Percentiles rank a stretch among this genome's conserved stretches.
Conservation (phyloP, 1,284 basidiomycete genomes). For the Sanghuangporus baumii region DNA sequence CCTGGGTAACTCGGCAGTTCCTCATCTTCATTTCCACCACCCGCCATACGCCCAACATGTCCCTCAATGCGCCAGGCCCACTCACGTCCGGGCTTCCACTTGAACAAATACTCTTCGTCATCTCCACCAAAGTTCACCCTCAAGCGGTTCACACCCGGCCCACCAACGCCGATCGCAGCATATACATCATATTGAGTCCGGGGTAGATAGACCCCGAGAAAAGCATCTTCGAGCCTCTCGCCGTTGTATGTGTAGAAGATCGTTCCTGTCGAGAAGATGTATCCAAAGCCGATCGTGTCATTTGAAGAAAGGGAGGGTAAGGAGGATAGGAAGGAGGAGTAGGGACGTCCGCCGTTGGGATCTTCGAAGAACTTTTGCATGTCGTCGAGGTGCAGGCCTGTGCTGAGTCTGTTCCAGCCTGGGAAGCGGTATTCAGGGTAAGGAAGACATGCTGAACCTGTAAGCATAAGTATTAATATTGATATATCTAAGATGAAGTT, state of each 20-base stretch:
- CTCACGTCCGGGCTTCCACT: constrained; percentile 59
- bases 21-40: constrained; percentile 23
- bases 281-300: constrained; percentile 59
- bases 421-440: constrained; percentile 61
- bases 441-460: constrained; percentile 60
- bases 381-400: constrained; percentile 64
- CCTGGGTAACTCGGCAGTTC: constrained; percentile 29
- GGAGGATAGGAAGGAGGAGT: constrained; percentile 30
- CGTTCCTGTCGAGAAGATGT: constrained; percentile 43
- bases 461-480: neutral
- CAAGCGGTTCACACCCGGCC: constrained; percentile 40
- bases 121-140: constrained; percentile 62
- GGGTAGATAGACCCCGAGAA: constrained; percentile 53
- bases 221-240: constrained; percentile 48
- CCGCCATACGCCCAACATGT: constrained; percentile 39
- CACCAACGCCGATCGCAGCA: constrained; percentile 54
- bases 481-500: neutral
- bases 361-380: constrained; percentile 69
- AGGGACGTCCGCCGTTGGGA: constrained; percentile 52
- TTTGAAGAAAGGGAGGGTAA: constrained; percentile 34
- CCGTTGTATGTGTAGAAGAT: constrained; percentile 69
- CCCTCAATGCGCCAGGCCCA: constrained; percentile 55
- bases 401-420: constrained; percentile 67
- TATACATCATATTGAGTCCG: constrained; percentile 49
- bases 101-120: constrained; percentile 31